Base-by-base conservation (phyloP, 73 alveolate species). In the Symbiodinium pilosum region DNA sequence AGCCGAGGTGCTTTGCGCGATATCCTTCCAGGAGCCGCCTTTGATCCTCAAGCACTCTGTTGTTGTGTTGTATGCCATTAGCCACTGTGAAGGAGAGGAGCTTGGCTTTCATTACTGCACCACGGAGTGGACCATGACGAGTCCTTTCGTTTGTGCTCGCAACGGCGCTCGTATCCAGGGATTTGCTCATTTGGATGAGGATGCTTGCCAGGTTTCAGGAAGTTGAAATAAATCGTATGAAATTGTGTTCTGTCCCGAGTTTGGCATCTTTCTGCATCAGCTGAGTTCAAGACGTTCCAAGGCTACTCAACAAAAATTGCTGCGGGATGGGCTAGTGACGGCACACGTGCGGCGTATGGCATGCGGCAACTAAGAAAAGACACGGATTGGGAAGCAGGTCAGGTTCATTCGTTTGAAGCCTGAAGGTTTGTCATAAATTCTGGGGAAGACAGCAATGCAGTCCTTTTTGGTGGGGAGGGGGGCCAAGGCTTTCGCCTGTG, bases 71-170 rank as follows among this genome's bases (percentile, higher is more conserved):
- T n/a, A n/a, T 36, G 85, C 44, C 43, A 42, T 14, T 42, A 40
- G 93, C 43, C 18, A 84, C 30, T 24, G 42, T n/a, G 20, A 8
- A 47, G 94, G 94, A 18, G 95, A 89, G 39, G 95, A 89, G 73
- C 44, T 89, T 71, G 95, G 95, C 47, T 89, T 89, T 64, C 95
- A 89, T 47, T 89, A 89, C 51, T 89, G 95, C 95, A 89, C 73
- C 32, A 89, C 95, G 2, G 95, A 89, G 87, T 89, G 95, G 95
- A 24, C 95, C 51, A 89, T 89, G 95, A 56, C 87, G 69, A 89
- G 95, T 81, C 95, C 95, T n/a, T 89, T 89, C 52, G 95, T 59
- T 56, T 89, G 95, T 40, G 95, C 95, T 71, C 75, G 34, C 43
- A 73, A 28, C 44, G 95, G 95, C 34, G 87, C 32, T 21, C 38